Conservation (phyloP, 768 basidiomycete genomes). For the Russula olivacea region DNA sequence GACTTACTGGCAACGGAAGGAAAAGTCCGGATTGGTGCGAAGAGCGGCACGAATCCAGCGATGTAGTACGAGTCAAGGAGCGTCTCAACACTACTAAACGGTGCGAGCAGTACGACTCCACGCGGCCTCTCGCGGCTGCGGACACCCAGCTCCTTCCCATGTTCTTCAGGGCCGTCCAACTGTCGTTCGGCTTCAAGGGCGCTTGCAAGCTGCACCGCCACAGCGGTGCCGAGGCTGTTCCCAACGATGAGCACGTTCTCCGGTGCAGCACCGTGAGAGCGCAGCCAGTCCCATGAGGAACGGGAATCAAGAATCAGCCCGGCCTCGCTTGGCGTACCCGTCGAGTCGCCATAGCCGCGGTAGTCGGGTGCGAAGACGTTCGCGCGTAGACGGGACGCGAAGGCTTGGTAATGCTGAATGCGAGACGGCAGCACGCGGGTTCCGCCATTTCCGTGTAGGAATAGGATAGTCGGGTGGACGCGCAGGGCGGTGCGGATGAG, state of each 20-base stretch:
- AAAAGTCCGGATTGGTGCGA: slow-evolving; percentile 62
- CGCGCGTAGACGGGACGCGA: slow-evolving; percentile 56
- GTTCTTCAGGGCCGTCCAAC: not conserved
- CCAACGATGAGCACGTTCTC: slow-evolving; percentile 70
- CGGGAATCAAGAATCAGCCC: slow-evolving; percentile 71
- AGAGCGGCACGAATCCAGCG: slow-evolving; percentile 59
- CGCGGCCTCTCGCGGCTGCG: slow-evolving; percentile 31
- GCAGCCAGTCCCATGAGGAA: slow-evolving; percentile 76
- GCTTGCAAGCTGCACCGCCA: slow-evolving; percentile 43
- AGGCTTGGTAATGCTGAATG: slow-evolving; percentile 59
- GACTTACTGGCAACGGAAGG: slow-evolving; percentile 60
- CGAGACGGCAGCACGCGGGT: slow-evolving; percentile 67
- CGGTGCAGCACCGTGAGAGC: slow-evolving; percentile 48
- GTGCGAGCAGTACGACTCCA: slow-evolving; percentile 39
- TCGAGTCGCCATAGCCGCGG: slow-evolving; percentile 86
- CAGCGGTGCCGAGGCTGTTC: slow-evolving; percentile 86
- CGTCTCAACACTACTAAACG: slow-evolving; percentile 35
- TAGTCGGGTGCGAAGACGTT: slow-evolving; percentile 90
- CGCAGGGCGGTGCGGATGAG: slow-evolving; percentile 51
- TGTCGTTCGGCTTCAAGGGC: slow-evolving; percentile 30
- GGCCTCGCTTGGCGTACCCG: slow-evolving; percentile 65
- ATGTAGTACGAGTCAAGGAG: slow-evolving; percentile 65
- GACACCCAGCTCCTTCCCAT: not conserved
- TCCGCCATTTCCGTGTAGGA: slow-evolving; percentile 85
- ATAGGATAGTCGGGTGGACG: slow-evolving; percentile 71